phyloP scores from a whole-genome alignment of 306 rosid species.

The Acmispon strigosus region DNA sequence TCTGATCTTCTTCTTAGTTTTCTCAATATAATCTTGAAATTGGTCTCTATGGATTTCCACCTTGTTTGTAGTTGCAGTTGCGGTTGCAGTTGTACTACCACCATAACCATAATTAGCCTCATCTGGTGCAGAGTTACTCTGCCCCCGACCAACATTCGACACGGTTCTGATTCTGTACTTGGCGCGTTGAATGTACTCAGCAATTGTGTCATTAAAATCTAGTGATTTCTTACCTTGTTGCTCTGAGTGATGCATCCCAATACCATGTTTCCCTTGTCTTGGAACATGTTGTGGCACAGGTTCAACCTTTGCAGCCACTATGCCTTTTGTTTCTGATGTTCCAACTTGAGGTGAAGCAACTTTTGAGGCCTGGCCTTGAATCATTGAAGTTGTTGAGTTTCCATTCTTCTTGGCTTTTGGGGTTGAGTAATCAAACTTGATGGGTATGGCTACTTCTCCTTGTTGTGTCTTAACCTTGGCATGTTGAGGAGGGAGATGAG shows the following conservation, averaged over 20 bases:
- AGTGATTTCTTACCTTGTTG: constrained; percentile 20
- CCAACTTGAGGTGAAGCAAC: constrained; percentile 2
- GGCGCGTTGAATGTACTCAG: constrained; percentile 23
- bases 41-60: constrained; percentile 28
- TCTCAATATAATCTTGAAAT: constrained; percentile 38
- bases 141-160: constrained; percentile 23
- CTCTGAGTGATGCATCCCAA: background rate
- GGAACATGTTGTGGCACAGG: background rate
- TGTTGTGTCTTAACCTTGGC: background rate
- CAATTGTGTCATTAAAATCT: constrained; percentile 21
- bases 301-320: background rate
- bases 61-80: background rate
- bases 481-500: background rate
- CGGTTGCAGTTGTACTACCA: too few relatives aligned
- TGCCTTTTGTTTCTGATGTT: background rate
- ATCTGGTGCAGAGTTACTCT: background rate
- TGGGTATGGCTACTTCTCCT: constrained; percentile 24
- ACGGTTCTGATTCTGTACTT: constrained; percentile 15
- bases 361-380: background rate
- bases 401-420: background rate
- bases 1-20: constrained; percentile 28
- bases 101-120: constrained; percentile 9
- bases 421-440: constrained; percentile 26
- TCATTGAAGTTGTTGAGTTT: background rate
- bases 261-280: background rate